These are phyloP conservation scores for Citrus australasica DNA, from an alignment of 345 rosid species.

Conservation along the genomic window DNA sequence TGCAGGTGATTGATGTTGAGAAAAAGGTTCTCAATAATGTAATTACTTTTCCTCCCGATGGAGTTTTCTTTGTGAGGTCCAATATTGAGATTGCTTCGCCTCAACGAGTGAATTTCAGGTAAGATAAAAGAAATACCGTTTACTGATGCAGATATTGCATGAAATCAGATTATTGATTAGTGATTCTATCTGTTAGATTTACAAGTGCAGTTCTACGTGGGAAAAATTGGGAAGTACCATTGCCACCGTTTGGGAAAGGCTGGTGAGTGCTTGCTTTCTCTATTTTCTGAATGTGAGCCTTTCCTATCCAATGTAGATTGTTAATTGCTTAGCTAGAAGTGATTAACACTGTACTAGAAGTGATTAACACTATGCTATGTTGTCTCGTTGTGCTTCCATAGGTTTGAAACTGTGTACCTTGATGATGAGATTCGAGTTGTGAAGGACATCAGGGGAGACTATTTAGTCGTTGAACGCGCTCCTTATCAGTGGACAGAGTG, in stretches of 20 bases:
- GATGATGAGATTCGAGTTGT: slow-evolving; percentile 73
- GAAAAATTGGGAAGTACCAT: slow-evolving; percentile 67
- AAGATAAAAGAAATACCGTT: background rate
- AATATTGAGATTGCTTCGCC: slow-evolving; percentile 59
- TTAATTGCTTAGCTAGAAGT: background rate
- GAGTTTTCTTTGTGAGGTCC: slow-evolving; percentile 87
- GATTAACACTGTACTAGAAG: background rate
- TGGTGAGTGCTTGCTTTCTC: slow-evolving; percentile 49
- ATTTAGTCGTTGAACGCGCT: slow-evolving; percentile 64
- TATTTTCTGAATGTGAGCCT: background rate
- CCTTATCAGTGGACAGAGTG: slow-evolving; percentile 58
- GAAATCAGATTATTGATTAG: background rate
- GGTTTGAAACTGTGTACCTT: slow-evolving; percentile 67
- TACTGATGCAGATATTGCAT: background rate
- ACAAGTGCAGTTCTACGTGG: slow-evolving; percentile 77
- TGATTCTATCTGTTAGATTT: slow-evolving; percentile 38
- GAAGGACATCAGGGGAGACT: slow-evolving; percentile 76
- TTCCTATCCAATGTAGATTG: background rate
- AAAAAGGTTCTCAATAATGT: slow-evolving; percentile 61
- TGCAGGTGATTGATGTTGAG: slow-evolving; percentile 86
- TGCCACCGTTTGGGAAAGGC: slow-evolving; percentile 93
- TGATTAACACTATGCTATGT: background rate
- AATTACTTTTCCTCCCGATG: slow-evolving; percentile 88
- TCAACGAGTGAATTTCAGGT: slow-evolving; percentile 88
- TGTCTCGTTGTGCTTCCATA: slow-evolving; percentile 18